A percentile compares a stretch with the other conserved stretches of the same genome.
Evolutionary conservation across 352 stramenopile species (phyloP).

Genomic region (Phytophthora sp.): DNA sequence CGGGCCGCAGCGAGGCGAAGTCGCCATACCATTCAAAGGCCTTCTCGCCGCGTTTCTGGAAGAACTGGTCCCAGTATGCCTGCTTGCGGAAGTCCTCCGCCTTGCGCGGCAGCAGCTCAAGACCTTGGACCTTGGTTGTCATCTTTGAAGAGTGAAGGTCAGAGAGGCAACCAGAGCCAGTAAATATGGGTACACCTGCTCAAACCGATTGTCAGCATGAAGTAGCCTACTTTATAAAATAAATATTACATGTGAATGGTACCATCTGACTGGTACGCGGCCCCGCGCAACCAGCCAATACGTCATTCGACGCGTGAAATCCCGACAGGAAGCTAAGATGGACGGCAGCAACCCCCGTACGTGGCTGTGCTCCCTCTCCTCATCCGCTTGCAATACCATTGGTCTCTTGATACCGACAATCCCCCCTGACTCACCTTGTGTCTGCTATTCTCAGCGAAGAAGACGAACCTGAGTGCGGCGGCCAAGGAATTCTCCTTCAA

Average conservation of each 20-base stretch:
- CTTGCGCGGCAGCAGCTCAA: slow-evolving; percentile 53
- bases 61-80: slow-evolving; percentile 81
- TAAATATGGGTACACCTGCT: slow-evolving; percentile 10
- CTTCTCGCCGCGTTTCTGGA: slow-evolving; percentile 67
- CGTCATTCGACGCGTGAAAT: slow-evolving; percentile 20
- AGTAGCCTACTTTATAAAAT: slow-evolving; percentile 10
- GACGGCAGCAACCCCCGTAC: slow-evolving; percentile 51
- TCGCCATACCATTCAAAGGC: slow-evolving; percentile 87
- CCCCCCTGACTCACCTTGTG: background rate
- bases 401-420: background rate
- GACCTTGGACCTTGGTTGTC: slow-evolving; percentile 2
- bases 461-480: slow-evolving; percentile 59
- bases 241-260: no score
- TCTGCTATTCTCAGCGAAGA: slow-evolving; percentile 51
- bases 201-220: slow-evolving; percentile 23
- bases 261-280: background rate
- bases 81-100: slow-evolving; percentile 72
- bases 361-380: slow-evolving; percentile 5
- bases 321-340: slow-evolving; percentile 20
- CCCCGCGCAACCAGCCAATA: background rate
- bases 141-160: slow-evolving; percentile 17
- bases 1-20: slow-evolving; percentile 48
- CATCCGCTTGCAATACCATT: background rate
- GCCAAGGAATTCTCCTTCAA: slow-evolving; percentile 87
- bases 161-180: slow-evolving; percentile 8